These are phyloP conservation scores for Pulveroboletus sp. DNA, from an alignment of 1,284 basidiomycete species.

Conservation along the genomic window DNA sequence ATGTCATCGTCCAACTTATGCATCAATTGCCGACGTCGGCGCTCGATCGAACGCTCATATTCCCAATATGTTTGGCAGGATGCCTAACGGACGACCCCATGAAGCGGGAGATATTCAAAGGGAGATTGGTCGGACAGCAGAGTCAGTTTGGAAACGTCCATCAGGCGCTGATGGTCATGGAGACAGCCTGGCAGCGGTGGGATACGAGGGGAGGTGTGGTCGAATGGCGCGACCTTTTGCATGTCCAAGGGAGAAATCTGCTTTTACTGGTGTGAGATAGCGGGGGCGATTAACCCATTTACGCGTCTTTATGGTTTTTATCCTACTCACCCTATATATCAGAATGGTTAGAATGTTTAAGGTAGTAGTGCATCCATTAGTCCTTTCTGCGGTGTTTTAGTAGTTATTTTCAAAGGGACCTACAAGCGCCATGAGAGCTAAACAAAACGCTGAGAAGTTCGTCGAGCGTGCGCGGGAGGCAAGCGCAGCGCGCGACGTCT, in stretches of 20 bases:
- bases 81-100: conserved; percentile 66
- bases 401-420: conserved; percentile 11
- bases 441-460: background rate
- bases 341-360: conserved; percentile 5
- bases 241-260: conserved; percentile 35
- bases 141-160: conserved; percentile 62
- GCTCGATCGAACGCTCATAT: conserved; percentile 64
- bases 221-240: conserved; percentile 61
- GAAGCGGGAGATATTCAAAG: conserved; percentile 60
- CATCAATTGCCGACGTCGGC: conserved; percentile 55
- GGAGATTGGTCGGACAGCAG: conserved; percentile 55
- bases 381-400: conserved; percentile 22
- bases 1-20: conserved; percentile 53
- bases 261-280: conserved; percentile 34
- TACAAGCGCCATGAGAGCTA: too few species aligned
- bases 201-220: conserved; percentile 52
- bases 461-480: background rate
- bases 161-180: conserved; percentile 61
- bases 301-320: conserved; percentile 17
- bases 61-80: conserved; percentile 72
- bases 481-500: background rate
- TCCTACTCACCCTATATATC: conserved; percentile 27
- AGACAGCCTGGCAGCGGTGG: conserved; percentile 67
- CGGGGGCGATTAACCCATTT: background rate
- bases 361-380: conserved; percentile 21